Conservation (phyloP, 768 basidiomycete species). For the Psilocybe azurescens region DNA sequence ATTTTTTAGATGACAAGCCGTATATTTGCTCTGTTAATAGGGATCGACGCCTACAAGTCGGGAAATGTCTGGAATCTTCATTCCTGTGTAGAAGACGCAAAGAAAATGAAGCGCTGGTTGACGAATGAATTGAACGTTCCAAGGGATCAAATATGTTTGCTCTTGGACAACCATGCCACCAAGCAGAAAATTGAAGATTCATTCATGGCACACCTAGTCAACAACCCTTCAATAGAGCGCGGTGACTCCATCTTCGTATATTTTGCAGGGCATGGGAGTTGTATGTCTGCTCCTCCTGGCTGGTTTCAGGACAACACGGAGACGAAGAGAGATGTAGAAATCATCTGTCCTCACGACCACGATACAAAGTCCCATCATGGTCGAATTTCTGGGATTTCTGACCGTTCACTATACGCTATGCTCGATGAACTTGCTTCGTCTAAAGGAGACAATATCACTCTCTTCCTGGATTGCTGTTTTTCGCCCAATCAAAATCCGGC, state of each 20-base stretch:
- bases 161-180: conserved; percentile 64
- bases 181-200: conserved; percentile 63
- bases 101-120: conserved; percentile 62
- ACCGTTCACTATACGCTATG: conserved; percentile 68
- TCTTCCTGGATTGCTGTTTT: conserved; percentile 73
- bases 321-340: conserved; percentile 47
- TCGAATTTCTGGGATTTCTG: conserved; percentile 66
- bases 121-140: conserved; percentile 61
- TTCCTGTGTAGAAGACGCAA: conserved; percentile 69
- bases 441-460: conserved; percentile 74
- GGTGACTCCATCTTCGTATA: conserved; percentile 74
- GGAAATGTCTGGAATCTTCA: conserved; percentile 68
- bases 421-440: conserved; percentile 55
- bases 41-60: conserved; percentile 73
- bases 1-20: conserved; percentile 35
- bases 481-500: conserved; percentile 43
- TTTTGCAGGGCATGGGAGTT: conserved; percentile 78
- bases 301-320: conserved; percentile 55
- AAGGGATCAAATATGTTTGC: conserved; percentile 56
- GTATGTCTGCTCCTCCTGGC: conserved; percentile 55
- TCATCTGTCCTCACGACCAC: conserved; percentile 72
- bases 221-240: conserved; percentile 60
- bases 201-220: conserved; percentile 66
- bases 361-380: conserved; percentile 53
- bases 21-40: conserved; percentile 70